Evolutionary conservation across 2,329 filamentous ascomycete species (phyloP), one percentile per base, ranked within the genome.

Genomic region (Alternaria sp.): DNA sequence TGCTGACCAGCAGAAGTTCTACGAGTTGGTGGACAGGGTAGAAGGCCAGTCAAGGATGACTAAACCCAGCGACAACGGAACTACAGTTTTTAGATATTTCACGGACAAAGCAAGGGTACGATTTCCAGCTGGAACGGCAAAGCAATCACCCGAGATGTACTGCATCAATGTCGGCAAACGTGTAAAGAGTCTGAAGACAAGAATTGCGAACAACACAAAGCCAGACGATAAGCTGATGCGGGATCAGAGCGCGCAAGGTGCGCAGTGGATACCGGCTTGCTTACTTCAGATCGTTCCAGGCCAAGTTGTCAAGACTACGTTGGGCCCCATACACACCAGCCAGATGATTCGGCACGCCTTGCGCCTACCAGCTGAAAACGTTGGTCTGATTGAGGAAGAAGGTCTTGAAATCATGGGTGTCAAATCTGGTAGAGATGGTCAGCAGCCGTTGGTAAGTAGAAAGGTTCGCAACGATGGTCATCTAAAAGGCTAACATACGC

Each of bases 81-180:
- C 29, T 17, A 34, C n/a, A 21, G 46, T 50, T 11, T 36, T 23
- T 10, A 28, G 34, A n/a, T 50, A 50, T 23, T 37, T 36, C 46
- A 37, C 29, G 17, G 17, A 3, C 31, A 14, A n/a, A 17, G 46
- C 34, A 50, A 37, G 46, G 31, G 14, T 11, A 28, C 45, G 17
- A n/a, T 14, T 49, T 7, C 31, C 28, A 29, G 9, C 28, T 9
- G 28, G 9, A 6, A 9, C 28, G 28, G 28, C 9, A 9, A 34
- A 29, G 28, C 6, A 36, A 3, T 21, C n/a, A 14, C 17, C 31
- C 60, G 55, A 8, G 62, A 60, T 41, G 63, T 61, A 17, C 62
- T 62, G 54, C 54, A 9, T 61, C 56, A 8, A 42, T n/a, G 40
- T 42, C 11, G 40, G 40, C 40, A 28, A 28, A 7, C 24, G 40